Base-by-base conservation (phyloP, 257 asterid species). In the Cynanchum wilfordii region DNA sequence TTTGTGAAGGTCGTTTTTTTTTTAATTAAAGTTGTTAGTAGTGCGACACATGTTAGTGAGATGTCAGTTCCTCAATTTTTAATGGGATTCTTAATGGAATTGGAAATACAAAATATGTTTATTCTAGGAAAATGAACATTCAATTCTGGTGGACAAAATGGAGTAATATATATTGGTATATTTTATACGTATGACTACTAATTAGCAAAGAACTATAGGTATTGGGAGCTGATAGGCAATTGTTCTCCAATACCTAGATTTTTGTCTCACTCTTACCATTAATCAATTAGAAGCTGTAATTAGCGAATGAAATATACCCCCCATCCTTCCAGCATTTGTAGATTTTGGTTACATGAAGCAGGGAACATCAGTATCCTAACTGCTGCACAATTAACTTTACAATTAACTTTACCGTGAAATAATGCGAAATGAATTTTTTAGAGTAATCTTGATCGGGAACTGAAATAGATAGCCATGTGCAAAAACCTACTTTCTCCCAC, bases 391-490 rank as follows among this genome's bases (percentile, higher is more conserved):
- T n/a, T n/a, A n/a, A n/a, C n/a, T n/a, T n/a, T n/a, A n/a, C n/a
- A 10, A 33, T 63, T 33, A 12, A 59, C 27, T 27, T 59, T 59
- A 54, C 22, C 12, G 6, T 54, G 59, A 54, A 47, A 54, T 54
- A 36, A 33, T 33, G 36, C 45, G 27, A 58, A 59, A 25, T 59
- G 40, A 59, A 59, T 59, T 4, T 30, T 30, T 59, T 12, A 11
- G 66, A 59, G 66, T 51, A 59, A 59, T 33, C 66, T 59, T 59
- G 66, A 59, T 10, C 27, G 40, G 20, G 40, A 59, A 59, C 13
- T 54, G 27, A 54, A 54, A 54, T 27, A 20, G 25, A 6, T 19
- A 54, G 59, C 24, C 27, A 51, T 51, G 56, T 15, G 56, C 20
- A 51, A 51, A 51, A 51, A 17, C 56, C 22, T 51, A 51, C 9